Base-by-base conservation (phyloP, 495 filamentous ascomycete genomes). In the Astrothelium subdiscretum region DNA sequence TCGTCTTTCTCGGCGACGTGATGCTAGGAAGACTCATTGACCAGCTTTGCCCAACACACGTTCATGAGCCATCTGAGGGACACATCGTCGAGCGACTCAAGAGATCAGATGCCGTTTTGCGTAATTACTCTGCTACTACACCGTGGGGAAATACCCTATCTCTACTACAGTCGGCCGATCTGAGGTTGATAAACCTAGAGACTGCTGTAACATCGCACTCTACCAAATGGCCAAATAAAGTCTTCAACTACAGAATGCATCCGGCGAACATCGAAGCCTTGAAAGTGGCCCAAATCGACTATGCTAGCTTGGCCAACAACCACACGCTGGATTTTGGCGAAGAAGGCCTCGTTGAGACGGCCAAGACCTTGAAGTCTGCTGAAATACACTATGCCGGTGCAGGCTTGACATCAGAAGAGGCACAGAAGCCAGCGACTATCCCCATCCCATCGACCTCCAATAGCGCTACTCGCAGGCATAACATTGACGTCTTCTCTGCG, bases 11-110 rank as follows among this genome's bases (percentile, higher is more conserved):
- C 60, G 76, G 76, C 63, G 76, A 78, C 62, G 72, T 76, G 11
- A 78, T 78, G 76, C 73, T 78, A n/a, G 76, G 68, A 54, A 73
- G 76, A 22, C 73, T 77, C 13, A 62, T 78, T 65, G 76, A 78
- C 66, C 73, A 77, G 68, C 67, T 77, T 58, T 69, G 72, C 61
- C 70, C 74, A 13, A 58, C 62, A 12, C 71, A 75, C 63, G 68
- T 74, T 66, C 27, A 65, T 59, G 68, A 68, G 58, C 57, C 67
- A 4, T 26, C 58, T 15, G 72, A 76, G 29, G 54, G 59, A 43
- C 42, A 29, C 31, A 68, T 61, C 40, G 69, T 67, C 59, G 6
- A 59, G 1, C 32, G 52, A 52, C 67, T 76, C 42, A 40, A 31
- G 10, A 57, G 59, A 27, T 61, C 24, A 22, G 27, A 70, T 31